phyloP scores from a whole-genome alignment of 2,329 filamentous ascomycete genomes.

The Triangularia verruculosa region DNA sequence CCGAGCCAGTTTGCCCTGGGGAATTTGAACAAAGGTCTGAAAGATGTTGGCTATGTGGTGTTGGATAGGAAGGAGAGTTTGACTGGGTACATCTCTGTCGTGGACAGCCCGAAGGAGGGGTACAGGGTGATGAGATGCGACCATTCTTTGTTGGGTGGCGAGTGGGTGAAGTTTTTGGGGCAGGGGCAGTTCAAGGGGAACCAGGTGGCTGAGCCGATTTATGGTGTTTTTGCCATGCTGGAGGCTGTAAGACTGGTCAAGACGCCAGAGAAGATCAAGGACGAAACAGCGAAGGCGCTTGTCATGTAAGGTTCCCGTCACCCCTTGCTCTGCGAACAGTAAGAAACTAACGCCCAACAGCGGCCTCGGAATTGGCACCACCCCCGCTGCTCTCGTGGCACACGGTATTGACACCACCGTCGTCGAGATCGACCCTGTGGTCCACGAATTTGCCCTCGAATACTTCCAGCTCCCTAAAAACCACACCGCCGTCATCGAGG shows the following conservation, averaged over 20 bases:
- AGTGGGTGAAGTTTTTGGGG: constrained; percentile 63
- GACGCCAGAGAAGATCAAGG: constrained; percentile 49
- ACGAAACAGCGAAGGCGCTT: constrained; percentile 72
- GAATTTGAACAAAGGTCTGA: constrained; percentile 64
- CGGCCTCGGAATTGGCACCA: constrained; percentile 89
- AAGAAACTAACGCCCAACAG: constrained; percentile 42
- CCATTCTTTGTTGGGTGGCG: constrained; percentile 88
- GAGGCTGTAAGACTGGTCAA: constrained; percentile 85
- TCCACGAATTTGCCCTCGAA: constrained; percentile 76
- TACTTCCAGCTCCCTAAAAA: constrained; percentile 79
- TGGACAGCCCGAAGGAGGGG: constrained; percentile 68
- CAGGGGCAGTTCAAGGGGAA: constrained; percentile 53
- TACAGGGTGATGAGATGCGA: constrained; percentile 89
- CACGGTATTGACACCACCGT: constrained; percentile 92
- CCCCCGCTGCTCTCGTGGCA: constrained; percentile 77
- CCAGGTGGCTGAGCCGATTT: constrained; percentile 77
- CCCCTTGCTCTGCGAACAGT: background rate
- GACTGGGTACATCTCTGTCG: constrained; percentile 88
- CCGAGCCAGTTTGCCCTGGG: constrained; percentile 58
- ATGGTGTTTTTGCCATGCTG: constrained; percentile 92
- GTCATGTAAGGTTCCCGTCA: constrained; percentile 63
- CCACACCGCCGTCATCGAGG: constrained; percentile 75
- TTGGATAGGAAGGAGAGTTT: constrained; percentile 80
- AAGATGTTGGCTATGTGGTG: constrained; percentile 65
- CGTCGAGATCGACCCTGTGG: constrained; percentile 88